Base-by-base conservation (phyloP, 192 early-diverging fungal species). In the Dispira parvispora region DNA sequence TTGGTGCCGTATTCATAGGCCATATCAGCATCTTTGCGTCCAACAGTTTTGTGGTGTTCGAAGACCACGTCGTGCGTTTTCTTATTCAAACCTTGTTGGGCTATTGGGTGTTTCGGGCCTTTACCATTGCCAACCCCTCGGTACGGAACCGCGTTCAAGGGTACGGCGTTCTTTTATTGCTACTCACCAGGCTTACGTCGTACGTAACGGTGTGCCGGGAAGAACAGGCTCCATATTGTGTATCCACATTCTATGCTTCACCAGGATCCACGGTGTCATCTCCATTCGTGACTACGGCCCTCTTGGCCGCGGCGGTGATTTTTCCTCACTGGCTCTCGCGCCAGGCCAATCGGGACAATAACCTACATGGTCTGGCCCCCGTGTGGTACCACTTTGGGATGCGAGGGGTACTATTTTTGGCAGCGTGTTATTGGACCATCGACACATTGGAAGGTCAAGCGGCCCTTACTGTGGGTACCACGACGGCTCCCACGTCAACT, bases 31-130 rank as follows among this genome's bases (percentile, higher is more conserved):
- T 81, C 0, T 86, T 90, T 50, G 82, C 80, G 0, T 95, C 93
- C 9, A 92, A 98, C 73, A 92, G 88, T 65, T 94, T 86, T 65
- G 92, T 89, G 1, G 78, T 95, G 38, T 84, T 77, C 76, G 93
- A 98, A 73, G 91, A 96, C 64, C 71, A 76, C 43, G 76, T 88
- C 25, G 78, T 82, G 18, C 67, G 78, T 0, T 85, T 82, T 65
- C 69, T 90, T 16, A 55, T 84, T 8, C 84, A 87, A 58, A 81
- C 86, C 1, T 80, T 91, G 63, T 77, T 80, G 3, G 38, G 79
- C 38, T 64, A 72, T 64, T 67, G 74, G 52, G 63, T 69, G 61
- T 70, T 11, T 63, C 61, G 64, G 10, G 46, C 58, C 42, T 43
- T 23, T 16, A 23, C 16, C 6, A 65, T 63, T 3, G 57, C 64